phyloP scores from a whole-genome alignment of 2,329 filamentous ascomycete genomes.

The Claviceps pazoutovae region DNA sequence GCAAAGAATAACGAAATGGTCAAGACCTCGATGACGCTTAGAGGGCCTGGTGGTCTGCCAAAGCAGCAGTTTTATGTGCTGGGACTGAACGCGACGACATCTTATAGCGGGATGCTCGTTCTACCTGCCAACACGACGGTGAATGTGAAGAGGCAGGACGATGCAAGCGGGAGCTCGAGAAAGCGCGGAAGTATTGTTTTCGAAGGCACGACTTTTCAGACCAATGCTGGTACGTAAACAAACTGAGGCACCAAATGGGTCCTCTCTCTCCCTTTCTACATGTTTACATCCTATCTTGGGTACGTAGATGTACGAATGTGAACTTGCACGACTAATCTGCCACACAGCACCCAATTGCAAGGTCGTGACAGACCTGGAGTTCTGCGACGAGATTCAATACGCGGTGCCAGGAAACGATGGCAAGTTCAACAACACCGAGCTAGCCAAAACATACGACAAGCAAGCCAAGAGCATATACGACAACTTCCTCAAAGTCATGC shows the following conservation, averaged over 20 bases:
- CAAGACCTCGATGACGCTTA: constrained; percentile 52
- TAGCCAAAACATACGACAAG: constrained; percentile 65
- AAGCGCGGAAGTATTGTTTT: constrained; percentile 67
- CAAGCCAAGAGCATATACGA: constrained; percentile 55
- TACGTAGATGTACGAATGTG: no score
- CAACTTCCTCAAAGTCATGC: constrained; percentile 69
- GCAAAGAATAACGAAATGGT: constrained; percentile 20
- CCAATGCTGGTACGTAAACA: constrained; percentile 52
- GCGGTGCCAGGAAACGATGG: constrained; percentile 71
- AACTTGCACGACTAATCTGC: background rate
- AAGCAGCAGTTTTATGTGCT: constrained; percentile 82
- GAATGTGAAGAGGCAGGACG: constrained; percentile 22
- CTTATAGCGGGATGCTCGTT: constrained; percentile 62
- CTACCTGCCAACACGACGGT: constrained; percentile 38
- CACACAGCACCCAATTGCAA: constrained; percentile 62
- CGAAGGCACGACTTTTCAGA: constrained; percentile 56
- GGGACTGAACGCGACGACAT: constrained; percentile 56
- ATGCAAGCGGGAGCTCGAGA: constrained; percentile 12
- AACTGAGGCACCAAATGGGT: no score
- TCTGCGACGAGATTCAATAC: constrained; percentile 81
- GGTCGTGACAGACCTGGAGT: constrained; percentile 72
- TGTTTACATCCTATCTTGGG: no score
- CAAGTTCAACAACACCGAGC: constrained; percentile 43
- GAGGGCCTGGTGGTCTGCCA: constrained; percentile 51
- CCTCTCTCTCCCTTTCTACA: no score